Percentiles rank a stretch among this genome's conserved stretches.
phyloP scores from a whole-genome alignment of 768 basidiomycete genomes.

The Grammothele lineata region DNA sequence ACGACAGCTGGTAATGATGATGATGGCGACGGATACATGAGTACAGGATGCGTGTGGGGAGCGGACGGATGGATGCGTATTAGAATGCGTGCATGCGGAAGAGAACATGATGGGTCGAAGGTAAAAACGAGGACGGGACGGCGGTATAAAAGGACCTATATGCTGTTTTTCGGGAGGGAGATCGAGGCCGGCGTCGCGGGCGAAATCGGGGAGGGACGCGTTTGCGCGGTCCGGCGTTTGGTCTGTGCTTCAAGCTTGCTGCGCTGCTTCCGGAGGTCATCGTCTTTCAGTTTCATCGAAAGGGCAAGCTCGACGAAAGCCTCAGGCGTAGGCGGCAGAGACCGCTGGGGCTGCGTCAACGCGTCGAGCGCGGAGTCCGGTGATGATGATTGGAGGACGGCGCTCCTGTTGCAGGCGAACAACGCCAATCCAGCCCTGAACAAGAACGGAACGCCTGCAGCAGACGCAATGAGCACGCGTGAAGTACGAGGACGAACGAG shows the following conservation, averaged over 20 bases:
- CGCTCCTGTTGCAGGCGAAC: constrained; percentile 54
- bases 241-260: constrained; percentile 71
- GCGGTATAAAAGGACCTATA: neutral
- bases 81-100: no score
- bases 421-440: constrained; percentile 72
- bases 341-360: constrained; percentile 48
- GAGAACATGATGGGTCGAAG: no score
- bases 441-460: constrained; percentile 64
- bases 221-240: constrained; percentile 48
- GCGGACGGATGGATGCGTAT: neutral
- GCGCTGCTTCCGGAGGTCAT: constrained; percentile 72
- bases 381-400: constrained; percentile 47
- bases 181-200: constrained; percentile 7
- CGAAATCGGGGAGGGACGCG: constrained; percentile 22
- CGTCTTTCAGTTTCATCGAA: constrained; percentile 73
- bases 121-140: no score
- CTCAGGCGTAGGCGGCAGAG: constrained; percentile 57
- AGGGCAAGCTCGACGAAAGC: constrained; percentile 56
- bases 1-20: neutral
- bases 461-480: no score
- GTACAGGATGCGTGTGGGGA: neutral
- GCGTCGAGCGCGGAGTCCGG: constrained; percentile 44
- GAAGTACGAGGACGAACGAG: neutral
- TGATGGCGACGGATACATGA: neutral
- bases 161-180: constrained; percentile 13